phyloP scores from a whole-genome alignment of 768 basidiomycete genomes.

The Russula dissimulans region DNA sequence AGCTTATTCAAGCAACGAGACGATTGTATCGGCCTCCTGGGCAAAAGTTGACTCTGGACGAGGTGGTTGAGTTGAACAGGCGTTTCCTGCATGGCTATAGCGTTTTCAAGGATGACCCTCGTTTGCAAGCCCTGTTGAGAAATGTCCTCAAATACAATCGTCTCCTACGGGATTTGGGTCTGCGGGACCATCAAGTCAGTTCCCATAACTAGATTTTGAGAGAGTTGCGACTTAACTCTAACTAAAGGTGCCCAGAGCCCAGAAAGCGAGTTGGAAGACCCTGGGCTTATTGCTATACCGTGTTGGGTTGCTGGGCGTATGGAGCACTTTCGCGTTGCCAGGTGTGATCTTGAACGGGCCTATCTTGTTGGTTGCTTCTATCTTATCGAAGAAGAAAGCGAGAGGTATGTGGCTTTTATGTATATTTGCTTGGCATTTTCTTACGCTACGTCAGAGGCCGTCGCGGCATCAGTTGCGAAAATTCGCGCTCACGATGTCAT shows the following conservation, averaged over 20 bases:
- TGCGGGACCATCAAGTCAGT: slow-evolving; percentile 84
- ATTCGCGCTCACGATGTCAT: slow-evolving; percentile 88
- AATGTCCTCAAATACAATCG: slow-evolving; percentile 89
- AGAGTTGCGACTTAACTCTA: not conserved
- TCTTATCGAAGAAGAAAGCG: slow-evolving; percentile 78
- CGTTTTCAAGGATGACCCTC: slow-evolving; percentile 86
- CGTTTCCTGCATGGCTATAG: slow-evolving; percentile 88
- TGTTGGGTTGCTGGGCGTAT: slow-evolving; percentile 60
- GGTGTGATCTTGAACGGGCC: slow-evolving; percentile 87
- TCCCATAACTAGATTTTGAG: not conserved
- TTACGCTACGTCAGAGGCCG: slow-evolving; percentile 57
- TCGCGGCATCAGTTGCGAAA: slow-evolving; percentile 91
- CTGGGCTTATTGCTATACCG: slow-evolving; percentile 78
- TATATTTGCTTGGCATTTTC: not conserved
- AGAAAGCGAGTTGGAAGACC: slow-evolving; percentile 78
- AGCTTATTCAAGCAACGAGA: slow-evolving; percentile 93
- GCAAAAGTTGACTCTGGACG: slow-evolving; percentile 84
- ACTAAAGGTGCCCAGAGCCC: slow-evolving; percentile 69
- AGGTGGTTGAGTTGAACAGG: slow-evolving; percentile 90
- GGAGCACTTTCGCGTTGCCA: slow-evolving; percentile 79
- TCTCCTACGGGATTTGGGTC: slow-evolving; percentile 73
- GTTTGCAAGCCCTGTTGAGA: slow-evolving; percentile 64
- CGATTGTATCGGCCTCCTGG: slow-evolving; percentile 89
- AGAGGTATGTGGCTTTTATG: slow-evolving; percentile 44
- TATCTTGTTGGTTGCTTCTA: slow-evolving; percentile 87